Conservation (phyloP, 306 rosid genomes). For the Prinsepia uniflora region DNA sequence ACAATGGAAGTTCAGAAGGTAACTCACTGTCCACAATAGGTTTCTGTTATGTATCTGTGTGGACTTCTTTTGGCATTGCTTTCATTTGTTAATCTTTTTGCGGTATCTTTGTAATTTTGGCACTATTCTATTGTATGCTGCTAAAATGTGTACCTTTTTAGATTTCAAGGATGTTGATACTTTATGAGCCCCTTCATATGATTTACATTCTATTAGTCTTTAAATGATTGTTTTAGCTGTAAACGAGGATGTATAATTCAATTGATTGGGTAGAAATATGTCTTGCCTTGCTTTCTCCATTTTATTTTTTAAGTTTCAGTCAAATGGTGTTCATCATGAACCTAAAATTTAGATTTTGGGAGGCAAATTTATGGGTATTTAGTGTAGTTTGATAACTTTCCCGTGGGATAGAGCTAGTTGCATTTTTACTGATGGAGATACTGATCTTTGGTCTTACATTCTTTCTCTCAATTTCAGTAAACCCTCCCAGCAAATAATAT, state of each 20-base stretch:
- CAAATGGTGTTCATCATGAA: not conserved
- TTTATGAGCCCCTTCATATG: not conserved
- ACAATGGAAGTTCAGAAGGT: slow-evolving; percentile 92
- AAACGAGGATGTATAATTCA: not conserved
- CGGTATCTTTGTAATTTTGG: not conserved
- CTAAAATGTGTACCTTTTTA: not conserved
- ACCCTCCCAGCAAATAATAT: slow-evolving; percentile 78
- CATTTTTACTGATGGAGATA: not conserved
- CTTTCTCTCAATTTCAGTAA: slow-evolving; percentile 56
- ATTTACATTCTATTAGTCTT: not conserved
- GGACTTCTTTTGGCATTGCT: not conserved
- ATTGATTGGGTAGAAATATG: not conserved
- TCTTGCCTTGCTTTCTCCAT: not conserved
- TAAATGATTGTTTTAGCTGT: too few species aligned
- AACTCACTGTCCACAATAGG: not conserved
- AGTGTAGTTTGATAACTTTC: not conserved
- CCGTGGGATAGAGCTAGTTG: not conserved
- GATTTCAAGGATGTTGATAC: not conserved
- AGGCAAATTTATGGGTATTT: not conserved
- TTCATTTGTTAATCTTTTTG: not conserved
- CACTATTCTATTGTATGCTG: not conserved
- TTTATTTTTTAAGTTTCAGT: not conserved
- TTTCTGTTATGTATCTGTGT: not conserved
- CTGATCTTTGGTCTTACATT: slow-evolving; percentile 30
- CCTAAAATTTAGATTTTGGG: not conserved